Conservation (phyloP, 352 stramenopile species). For the Globisporangium middletonii region DNA sequence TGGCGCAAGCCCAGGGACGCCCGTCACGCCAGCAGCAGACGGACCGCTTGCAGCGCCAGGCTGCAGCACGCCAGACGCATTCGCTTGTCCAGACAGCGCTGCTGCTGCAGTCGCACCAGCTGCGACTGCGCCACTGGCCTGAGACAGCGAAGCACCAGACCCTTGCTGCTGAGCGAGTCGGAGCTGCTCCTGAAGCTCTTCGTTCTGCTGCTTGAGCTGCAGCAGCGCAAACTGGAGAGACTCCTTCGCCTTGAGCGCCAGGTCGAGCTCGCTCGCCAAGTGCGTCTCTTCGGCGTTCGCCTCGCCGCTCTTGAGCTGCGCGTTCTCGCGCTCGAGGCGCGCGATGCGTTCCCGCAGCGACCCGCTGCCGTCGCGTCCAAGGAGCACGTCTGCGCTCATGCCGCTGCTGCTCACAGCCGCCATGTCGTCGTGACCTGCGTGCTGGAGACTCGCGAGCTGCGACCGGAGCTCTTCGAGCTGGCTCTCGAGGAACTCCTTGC, state of each 20-base stretch:
- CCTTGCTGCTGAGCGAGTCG: conserved; percentile 26
- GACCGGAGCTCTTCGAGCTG: conserved; percentile 75
- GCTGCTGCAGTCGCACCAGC: background rate
- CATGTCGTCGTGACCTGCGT: conserved; percentile 34
- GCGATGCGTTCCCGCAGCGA: conserved; percentile 53
- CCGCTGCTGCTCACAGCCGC: conserved; percentile 27
- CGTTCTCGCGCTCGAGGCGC: conserved; percentile 72
- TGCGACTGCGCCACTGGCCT: background rate
- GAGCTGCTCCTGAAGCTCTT: conserved; percentile 64
- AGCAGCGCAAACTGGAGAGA: conserved; percentile 57
- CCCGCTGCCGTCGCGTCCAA: conserved; percentile 58
- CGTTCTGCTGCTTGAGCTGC: conserved; percentile 72
- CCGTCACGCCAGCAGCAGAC: conserved; percentile 1
- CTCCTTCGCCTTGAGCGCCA: conserved; percentile 71
- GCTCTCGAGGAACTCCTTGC: conserved; percentile 83
- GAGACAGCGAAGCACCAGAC: background rate
- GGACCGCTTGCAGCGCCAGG: no score
- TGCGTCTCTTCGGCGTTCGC: conserved; percentile 42
- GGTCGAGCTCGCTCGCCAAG: conserved; percentile 66
- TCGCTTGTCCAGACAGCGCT: background rate
- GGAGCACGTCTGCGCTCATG: conserved; percentile 52
- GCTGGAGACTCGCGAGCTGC: conserved; percentile 55
- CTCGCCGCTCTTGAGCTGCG: conserved; percentile 48
- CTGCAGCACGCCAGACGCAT: no score
- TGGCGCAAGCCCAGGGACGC: conserved; percentile 8